Evolutionary conservation across 495 filamentous ascomycete species (phyloP), one percentile per base, ranked within the genome.

Genomic region (Hyaloscypha finlandica): DNA sequence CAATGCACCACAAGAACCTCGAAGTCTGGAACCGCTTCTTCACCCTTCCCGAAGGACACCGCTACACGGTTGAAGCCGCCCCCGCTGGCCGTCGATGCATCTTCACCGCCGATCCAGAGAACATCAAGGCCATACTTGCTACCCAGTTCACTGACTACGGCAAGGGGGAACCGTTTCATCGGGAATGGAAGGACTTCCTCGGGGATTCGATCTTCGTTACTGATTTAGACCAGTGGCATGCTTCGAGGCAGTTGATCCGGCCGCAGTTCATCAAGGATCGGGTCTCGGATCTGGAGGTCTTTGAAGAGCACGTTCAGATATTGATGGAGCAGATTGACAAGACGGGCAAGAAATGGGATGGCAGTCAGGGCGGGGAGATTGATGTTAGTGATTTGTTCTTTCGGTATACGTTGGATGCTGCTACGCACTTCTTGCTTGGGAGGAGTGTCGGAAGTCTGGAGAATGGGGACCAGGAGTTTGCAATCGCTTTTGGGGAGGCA

Each of bases 351-450:
- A 75, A 77, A 45, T 39, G 74, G 35, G 77, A 84, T 8, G 77
- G 77, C 19, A 74, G 31, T 6, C 51, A 59, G 22, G 78, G 83
- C 39, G 84, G 83, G 42, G 80, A 84, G 2, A 25, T 93, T 25
- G 87, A 96, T 74, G 83, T 94, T 39, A 81, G 83, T 35, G 84
- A 88, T 9, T 79, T 94, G 22, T 89, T 94, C 75, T 94, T 91
- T 80, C 85, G 92, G 9, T 91, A 89, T 69, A 94, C 92, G 1
- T 80, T 97, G 11, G 93, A 97, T 74, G 80, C 88, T 2, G 88
- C 92, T 2, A 95, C 93, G 16, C 90, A 94, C 65, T 97, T 95
- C 74, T 78, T 97, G 39, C 83, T 97, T n/a, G 94, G 94, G 16
- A 79, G 88, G 57, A 86, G 87, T 60, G 86, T 92, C 16, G 83